Evolutionary conservation across 176 grass and related monocot genomes (phyloP), one percentile per base, ranked within the genome.

Genomic region (Triticum urartu): DNA sequence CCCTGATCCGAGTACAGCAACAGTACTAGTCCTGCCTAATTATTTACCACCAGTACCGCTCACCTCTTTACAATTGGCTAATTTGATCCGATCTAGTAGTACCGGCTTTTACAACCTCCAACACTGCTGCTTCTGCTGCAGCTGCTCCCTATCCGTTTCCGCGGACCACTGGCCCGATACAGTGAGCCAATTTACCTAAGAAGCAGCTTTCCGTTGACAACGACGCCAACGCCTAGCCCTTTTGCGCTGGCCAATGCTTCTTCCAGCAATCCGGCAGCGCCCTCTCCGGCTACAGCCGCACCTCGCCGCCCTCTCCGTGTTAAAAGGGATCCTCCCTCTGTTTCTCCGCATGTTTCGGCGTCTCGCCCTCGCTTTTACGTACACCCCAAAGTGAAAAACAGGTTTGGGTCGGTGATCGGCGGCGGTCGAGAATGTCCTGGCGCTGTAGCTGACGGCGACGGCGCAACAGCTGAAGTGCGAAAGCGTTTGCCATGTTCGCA

Each of bases 401-500:
- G 42, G 39, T 1, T 28, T n/a, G 71, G 12, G 38, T 52, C 64
- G 45, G 25, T 33, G 77, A n/a, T 28, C 36, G 79, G 56, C 56
- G 20, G 17, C 22, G 42, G 3, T 36, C 5, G 64, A 60, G 74
- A 38, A 64, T 48, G 35, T 66, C 79, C 79, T 68, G 39, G 62
- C 2, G 26, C 66, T 26, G 72, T 72, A 78, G 38, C 65, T 75
- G 66, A 75, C 17, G 75, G 85, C 13, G 89, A 90, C 89, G 4
- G 9, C 9, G 60, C 85, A 87, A 84, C 89, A 25, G 47, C 80
- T 60, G 72, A 18, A 1, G 0, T 0, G 50, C 48, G 15, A 58
- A 59, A 54, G 15, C 50, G 67, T 28, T 87, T 90, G 85, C 88
- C 81, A 84, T 54, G 67, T 80, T 84, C 50, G 80, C 89, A 83